Percentiles rank a stretch among this genome's conserved stretches.
Evolutionary conservation across 108 stramenopile genomes (phyloP).

Genomic region (Pseudonitzschia delicatissima): DNA sequence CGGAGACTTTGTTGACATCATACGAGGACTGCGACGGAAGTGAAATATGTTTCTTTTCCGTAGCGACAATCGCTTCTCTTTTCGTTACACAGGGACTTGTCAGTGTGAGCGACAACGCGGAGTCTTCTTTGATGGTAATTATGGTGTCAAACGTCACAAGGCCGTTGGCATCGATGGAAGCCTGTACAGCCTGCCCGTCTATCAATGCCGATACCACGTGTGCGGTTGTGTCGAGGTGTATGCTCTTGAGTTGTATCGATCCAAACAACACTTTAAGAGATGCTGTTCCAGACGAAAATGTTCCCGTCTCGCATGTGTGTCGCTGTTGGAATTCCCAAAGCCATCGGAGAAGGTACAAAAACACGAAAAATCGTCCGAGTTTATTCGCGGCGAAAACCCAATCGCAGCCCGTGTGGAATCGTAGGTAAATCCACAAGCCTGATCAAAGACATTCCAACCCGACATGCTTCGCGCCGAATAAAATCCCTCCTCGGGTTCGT

Average conservation of each 20-base stretch:
- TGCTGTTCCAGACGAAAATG: background rate
- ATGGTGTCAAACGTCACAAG: background rate
- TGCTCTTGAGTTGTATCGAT: background rate
- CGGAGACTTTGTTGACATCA: too few species aligned
- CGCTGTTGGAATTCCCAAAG: constrained; percentile 12
- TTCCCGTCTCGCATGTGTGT: background rate
- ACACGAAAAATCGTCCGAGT: background rate
- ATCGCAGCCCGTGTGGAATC: constrained; percentile 8
- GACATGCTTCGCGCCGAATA: constrained; percentile 18
- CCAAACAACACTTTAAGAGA: background rate
- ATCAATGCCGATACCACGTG: background rate
- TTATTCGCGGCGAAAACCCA: background rate
- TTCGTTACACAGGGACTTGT: background rate
- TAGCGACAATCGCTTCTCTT: too few species aligned
- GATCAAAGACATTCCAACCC: constrained; percentile 16
- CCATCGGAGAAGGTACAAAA: constrained; percentile 2
- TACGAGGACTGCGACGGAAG: too few species aligned
- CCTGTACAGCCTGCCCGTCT: background rate
- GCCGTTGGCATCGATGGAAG: background rate
- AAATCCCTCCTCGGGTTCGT: constrained; percentile 17
- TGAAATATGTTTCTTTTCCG: too few species aligned
- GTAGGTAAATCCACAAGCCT: constrained; percentile 23
- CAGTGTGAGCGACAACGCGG: background rate
- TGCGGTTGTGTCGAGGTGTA: background rate
- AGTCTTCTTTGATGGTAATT: background rate